Conservation (phyloP, 257 asterid genomes). For the Solanum piurae region DNA sequence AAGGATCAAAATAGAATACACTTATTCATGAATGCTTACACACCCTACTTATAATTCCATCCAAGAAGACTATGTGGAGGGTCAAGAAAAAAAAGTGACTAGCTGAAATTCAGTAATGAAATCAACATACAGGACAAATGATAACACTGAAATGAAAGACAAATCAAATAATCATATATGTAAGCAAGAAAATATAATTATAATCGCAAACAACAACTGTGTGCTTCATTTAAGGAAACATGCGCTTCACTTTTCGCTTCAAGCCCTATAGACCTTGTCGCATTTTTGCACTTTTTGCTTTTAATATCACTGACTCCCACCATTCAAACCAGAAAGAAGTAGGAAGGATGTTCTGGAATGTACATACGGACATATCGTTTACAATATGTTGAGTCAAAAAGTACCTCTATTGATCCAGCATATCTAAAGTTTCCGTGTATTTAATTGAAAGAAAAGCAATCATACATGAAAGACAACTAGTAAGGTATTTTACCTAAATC, state of each 20-base stretch:
- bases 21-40: not conserved
- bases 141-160: not conserved
- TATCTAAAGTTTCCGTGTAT: not conserved
- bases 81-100: not conserved
- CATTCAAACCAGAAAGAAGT: not conserved
- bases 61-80: not conserved
- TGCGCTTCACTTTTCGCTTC: not conserved
- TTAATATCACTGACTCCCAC: not conserved
- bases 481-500: conserved; percentile 55
- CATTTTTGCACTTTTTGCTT: not conserved
- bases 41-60: not conserved
- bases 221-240: not conserved
- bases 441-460: not conserved
- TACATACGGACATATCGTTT: not conserved
- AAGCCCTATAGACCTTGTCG: not conserved
- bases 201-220: not conserved
- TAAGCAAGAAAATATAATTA: not conserved
- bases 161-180: not conserved
- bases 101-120: not conserved
- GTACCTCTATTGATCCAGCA: not conserved
- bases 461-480: not conserved
- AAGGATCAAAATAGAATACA: not conserved
- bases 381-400: not conserved
- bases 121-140: not conserved
- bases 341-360: not conserved